A percentile compares a stretch with the other conserved stretches of the same genome.
Evolutionary conservation across 352 stramenopile genomes (phyloP).

Genomic region (Globisporangium mamillatum): DNA sequence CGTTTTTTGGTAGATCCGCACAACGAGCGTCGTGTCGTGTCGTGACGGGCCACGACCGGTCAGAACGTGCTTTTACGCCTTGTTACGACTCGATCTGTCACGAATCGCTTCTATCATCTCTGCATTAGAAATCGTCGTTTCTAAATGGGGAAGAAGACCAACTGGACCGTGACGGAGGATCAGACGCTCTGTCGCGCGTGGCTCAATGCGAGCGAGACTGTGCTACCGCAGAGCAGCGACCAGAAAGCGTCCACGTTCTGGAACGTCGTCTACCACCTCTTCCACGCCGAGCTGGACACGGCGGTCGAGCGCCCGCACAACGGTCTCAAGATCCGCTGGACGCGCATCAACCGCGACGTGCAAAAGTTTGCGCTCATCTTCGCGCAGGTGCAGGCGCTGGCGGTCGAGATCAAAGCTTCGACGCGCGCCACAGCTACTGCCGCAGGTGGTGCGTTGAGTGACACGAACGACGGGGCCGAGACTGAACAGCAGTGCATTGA

Average conservation of each 20-base stretch:
- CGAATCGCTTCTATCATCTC: not conserved
- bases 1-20: too few species aligned
- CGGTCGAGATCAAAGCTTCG: constrained; percentile 7
- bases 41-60: too few species aligned
- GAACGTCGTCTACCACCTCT: constrained; percentile 58
- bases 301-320: constrained; percentile 60
- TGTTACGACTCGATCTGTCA: too few species aligned
- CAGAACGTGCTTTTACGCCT: too few species aligned
- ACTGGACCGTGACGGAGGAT: constrained; percentile 64
- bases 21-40: too few species aligned
- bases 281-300: constrained; percentile 61
- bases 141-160: constrained; percentile 85
- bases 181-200: constrained; percentile 68
- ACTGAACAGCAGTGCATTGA: constrained; percentile 46
- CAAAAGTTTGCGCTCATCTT: constrained; percentile 64
- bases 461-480: constrained; percentile 1
- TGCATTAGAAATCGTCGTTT: constrained; percentile 28
- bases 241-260: constrained; percentile 67
- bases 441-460: not conserved
- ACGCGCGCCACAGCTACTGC: not conserved
- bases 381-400: constrained; percentile 30
- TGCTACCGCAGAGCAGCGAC: constrained; percentile 34
- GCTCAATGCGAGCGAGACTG: constrained; percentile 50
- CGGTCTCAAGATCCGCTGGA: constrained; percentile 80
- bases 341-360: constrained; percentile 75